Evolutionary conservation across 352 stramenopile genomes (phyloP).

Genomic region (Thalassiosira exigua): DNA sequence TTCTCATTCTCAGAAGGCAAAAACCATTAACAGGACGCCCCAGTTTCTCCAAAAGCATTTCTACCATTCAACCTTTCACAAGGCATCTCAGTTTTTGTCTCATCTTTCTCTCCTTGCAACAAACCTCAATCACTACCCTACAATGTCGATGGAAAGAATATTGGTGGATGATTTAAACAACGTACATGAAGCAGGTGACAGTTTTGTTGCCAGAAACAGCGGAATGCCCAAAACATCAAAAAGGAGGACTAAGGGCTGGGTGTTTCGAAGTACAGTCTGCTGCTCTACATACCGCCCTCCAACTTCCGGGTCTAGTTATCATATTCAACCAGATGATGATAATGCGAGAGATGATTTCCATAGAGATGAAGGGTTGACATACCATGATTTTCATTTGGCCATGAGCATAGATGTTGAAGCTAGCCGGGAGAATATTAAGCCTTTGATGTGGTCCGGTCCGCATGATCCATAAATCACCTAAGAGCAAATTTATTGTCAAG

Average conservation of each 20-base stretch:
- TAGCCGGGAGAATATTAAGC: slow-evolving; percentile 27
- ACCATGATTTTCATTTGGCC: slow-evolving; percentile 67
- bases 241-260: slow-evolving; percentile 54
- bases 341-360: no score
- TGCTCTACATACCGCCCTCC: slow-evolving; percentile 54
- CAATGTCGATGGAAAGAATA: slow-evolving; percentile 57
- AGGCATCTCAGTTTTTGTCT: slow-evolving; percentile 51
- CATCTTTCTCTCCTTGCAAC: slow-evolving; percentile 42
- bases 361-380: slow-evolving; percentile 58
- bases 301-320: no score
- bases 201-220: not conserved
- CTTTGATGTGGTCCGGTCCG: slow-evolving; percentile 17
- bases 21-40: not conserved
- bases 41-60: slow-evolving; percentile 52
- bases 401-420: slow-evolving; percentile 63
- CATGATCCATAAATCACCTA: no score
- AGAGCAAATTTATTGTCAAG: no score
- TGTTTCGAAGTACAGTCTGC: slow-evolving; percentile 50
- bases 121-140: slow-evolving; percentile 59
- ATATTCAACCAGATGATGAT: no score
- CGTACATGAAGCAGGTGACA: slow-evolving; percentile 10
- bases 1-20: no score
- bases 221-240: no score
- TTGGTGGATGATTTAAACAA: slow-evolving; percentile 46
- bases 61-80: slow-evolving; percentile 51